Conservation (phyloP, 2,329 filamentous ascomycete species). For the Periconia digitata region DNA sequence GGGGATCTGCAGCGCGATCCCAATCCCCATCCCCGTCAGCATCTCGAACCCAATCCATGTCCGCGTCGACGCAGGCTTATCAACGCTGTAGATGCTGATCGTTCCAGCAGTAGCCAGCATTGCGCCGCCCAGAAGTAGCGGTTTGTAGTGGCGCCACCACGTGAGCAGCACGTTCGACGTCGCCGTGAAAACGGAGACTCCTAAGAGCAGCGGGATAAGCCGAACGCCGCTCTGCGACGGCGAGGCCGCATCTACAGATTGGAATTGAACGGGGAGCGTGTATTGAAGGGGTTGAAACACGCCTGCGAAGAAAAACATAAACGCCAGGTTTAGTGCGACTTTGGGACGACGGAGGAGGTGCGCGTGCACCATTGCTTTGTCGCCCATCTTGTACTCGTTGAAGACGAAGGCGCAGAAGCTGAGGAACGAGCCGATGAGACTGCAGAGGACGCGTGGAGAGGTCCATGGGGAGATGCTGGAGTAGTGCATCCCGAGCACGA, state of each 20-base stretch:
- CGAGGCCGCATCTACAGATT: constrained; percentile 39
- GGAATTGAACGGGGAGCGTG: constrained; percentile 54
- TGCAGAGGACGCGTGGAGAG: constrained; percentile 44
- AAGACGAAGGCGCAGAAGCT: constrained; percentile 37
- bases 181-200: constrained; percentile 36
- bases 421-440: constrained; percentile 37
- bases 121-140: constrained; percentile 30
- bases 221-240: constrained; percentile 43
- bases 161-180: constrained; percentile 27
- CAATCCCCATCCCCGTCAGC: constrained; percentile 34
- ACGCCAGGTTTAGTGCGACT: constrained; percentile 36
- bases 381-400: constrained; percentile 40
- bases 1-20: neutral
- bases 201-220: constrained; percentile 45
- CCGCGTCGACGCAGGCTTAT: constrained; percentile 32
- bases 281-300: constrained; percentile 45
- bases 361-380: constrained; percentile 45
- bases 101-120: constrained; percentile 35
- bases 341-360: constrained; percentile 43
- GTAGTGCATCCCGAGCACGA: neutral
- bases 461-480: constrained; percentile 19
- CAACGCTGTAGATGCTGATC: constrained; percentile 48
- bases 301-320: constrained; percentile 40
- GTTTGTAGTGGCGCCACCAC: constrained; percentile 37
- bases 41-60: constrained; percentile 53